Base-by-base conservation (phyloP, 345 rosid species). In the Limnanthes douglasii region DNA sequence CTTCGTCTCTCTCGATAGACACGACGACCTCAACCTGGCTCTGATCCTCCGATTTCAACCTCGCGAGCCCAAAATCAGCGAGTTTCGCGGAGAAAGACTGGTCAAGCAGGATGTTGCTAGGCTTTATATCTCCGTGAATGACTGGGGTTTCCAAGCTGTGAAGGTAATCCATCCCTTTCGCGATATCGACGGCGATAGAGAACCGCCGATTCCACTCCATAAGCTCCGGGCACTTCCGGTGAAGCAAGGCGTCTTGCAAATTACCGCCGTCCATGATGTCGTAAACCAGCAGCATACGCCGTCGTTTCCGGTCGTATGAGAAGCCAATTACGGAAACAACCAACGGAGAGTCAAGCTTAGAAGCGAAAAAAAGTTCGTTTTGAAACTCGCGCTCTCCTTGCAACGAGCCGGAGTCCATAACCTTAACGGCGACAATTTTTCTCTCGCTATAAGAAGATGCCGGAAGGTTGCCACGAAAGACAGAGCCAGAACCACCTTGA, bases 371-470 rank as follows among this genome's bases (percentile, higher is more conserved):
- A 11, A 88, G 60, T 68, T 88, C 97, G 72, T 88, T 88, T 24
- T 83, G 82, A 57, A 88, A 88, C 65, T 88, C 97, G 0, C 97
- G 53, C 61, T 88, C 97, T 1, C 93, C 93, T 29, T 88, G 97
- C 14, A 88, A 69, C 8, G 97, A 83, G 6, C 95, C 88, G 3
- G 74, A 68, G 59, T 88, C 97, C 95, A 88, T 83, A 25, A 76
- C 70, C 55, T 88, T 88, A 37, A 88, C 83, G 34, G 95, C 97
- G 5, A 79, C 60, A 11, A 48, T 41, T n/a, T 53, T 51, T 14
- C 39, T 36, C 13, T 13, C 13, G 3, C 14, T 19, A n/a, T 14
- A 23, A 31, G 44, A 20, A 2, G 45, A 11, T 0, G 47, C 18
- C 19, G 78, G 61, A 4, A 73, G 68, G 6, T 61, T 39, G 3